Conservation (phyloP, 2,329 filamentous ascomycete species). For the Hymenotorrendiella dingleyae region DNA sequence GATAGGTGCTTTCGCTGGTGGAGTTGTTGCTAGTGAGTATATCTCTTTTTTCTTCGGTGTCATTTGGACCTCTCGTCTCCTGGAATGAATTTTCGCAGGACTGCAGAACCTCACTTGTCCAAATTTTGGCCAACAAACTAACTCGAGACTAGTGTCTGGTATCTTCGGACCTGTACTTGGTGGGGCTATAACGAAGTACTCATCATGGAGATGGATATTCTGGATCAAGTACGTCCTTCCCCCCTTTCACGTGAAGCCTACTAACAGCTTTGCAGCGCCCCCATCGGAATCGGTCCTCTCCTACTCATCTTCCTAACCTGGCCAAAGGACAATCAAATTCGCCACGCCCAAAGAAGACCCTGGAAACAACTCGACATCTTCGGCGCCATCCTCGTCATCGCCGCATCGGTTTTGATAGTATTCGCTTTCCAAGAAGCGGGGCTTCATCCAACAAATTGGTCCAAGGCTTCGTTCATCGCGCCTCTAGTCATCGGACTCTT, state of each 20-base stretch:
- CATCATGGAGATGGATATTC: slow-evolving; percentile 14
- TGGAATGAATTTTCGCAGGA: no score
- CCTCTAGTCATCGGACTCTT: slow-evolving; percentile 32
- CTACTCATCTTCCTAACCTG: slow-evolving; percentile 43
- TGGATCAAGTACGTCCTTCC: slow-evolving; percentile 9
- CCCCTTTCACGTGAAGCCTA: neutral
- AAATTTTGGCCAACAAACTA: no score
- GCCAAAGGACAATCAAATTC: slow-evolving; percentile 38
- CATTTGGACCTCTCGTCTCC: no score
- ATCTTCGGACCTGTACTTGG: slow-evolving; percentile 15
- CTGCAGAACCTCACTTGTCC: no score
- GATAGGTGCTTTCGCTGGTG: slow-evolving; percentile 3
- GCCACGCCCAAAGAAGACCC: slow-evolving; percentile 36
- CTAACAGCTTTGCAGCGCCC: slow-evolving; percentile 37
- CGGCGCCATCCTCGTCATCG: slow-evolving; percentile 47
- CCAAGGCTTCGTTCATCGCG: slow-evolving; percentile 35
- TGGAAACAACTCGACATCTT: slow-evolving; percentile 43
- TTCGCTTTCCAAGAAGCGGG: slow-evolving; percentile 46
- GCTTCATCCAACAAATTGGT: slow-evolving; percentile 33
- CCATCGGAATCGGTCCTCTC: slow-evolving; percentile 43
- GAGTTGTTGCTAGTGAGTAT: slow-evolving; percentile 16
- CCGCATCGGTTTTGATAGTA: slow-evolving; percentile 48
- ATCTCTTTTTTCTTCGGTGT: neutral
- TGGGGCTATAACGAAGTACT: slow-evolving; percentile 11
- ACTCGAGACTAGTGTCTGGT: slow-evolving; percentile 4